Evolutionary conservation across 2,329 filamentous ascomycete genomes (phyloP), one percentile per base, ranked within the genome.

Genomic region (Monilinia vaccinii-corymbosi): DNA sequence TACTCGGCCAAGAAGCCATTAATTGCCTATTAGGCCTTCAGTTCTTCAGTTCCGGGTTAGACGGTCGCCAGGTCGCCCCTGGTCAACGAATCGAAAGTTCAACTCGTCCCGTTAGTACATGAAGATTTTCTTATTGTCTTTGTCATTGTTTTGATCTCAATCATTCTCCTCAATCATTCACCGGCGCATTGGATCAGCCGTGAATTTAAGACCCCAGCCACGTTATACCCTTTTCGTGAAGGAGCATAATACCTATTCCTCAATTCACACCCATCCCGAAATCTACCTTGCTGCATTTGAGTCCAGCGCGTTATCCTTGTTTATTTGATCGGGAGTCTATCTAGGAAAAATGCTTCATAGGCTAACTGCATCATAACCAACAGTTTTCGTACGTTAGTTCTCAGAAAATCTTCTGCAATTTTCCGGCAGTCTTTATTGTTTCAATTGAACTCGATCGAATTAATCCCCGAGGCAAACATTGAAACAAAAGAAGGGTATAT

Each of bases 141-240:
- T 60, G 32, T 16, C 28, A 34, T 44, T 44, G 40, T 11, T 44
- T 32, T 44, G 36, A 4, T 38, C 31, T 49, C 13, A 21, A 34
- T 21, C 53, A n/a, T 31, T 16, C 31, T 31, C 53, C 28, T 49
- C n/a, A 16, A 49, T n/a, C 48, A 63, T 61, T 63, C 61, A 60
- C 61, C 63, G 52, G 52, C 21, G 50, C 48, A 51, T 60, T 61
- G 63, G 61, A 56, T 58, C 58, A 61, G 61, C 59, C 61, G 59
- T 63, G 60, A 40, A 58, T 50, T 57, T 14, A 38, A 55, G 51
- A 56, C 23, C 52, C 52, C 59, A 57, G 49, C 56, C 61, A 64
- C 63, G 51, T 36, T 61, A 47, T 58, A 51, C 59, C 53, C 46
- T 57, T 58, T 58, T 46, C n/a, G 59, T 51, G 36, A 28, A 58